phyloP scores from a whole-genome alignment of 257 asterid genomes.

The Jasminum sambac region DNA sequence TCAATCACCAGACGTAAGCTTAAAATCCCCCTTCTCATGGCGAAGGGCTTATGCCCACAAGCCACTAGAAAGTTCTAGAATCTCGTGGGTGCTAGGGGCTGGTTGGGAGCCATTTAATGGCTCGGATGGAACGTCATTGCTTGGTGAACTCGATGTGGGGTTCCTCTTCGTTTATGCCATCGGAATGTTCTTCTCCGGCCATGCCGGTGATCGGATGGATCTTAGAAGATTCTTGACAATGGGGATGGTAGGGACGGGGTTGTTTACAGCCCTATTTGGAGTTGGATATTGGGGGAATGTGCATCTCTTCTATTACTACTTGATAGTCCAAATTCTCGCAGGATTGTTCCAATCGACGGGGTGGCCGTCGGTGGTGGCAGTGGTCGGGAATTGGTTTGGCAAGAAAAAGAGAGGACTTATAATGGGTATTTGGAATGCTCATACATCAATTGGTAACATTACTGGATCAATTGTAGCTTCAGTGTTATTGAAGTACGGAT shows the following conservation, averaged over 20 bases:
- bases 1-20: conserved; percentile 46
- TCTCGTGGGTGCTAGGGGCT: conserved; percentile 43
- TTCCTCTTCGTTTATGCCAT: conserved; percentile 82
- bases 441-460: conserved; percentile 93
- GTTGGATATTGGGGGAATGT: conserved; percentile 82
- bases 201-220: conserved; percentile 86
- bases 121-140: conserved; percentile 69
- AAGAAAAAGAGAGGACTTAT: conserved; percentile 92
- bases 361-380: conserved; percentile 99
- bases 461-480: conserved; percentile 87
- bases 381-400: conserved; percentile 97
- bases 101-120: conserved; percentile 96
- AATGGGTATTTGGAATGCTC: conserved; percentile 99
- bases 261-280: conserved; percentile 85
- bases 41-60: conserved; percentile 41
- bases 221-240: conserved; percentile 71
- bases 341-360: conserved; percentile 97
- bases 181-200: conserved; percentile 95
- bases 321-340: conserved; percentile 83
- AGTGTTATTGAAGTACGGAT: conserved; percentile 68
- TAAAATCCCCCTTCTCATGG: conserved; percentile 45
- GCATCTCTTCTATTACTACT: conserved; percentile 69
- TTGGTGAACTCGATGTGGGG: conserved; percentile 91
- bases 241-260: conserved; percentile 97
- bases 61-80: conserved; percentile 29